Evolutionary conservation across 177 flowering plant genomes (phyloP).

Genomic region (Vitis hybrid): DNA sequence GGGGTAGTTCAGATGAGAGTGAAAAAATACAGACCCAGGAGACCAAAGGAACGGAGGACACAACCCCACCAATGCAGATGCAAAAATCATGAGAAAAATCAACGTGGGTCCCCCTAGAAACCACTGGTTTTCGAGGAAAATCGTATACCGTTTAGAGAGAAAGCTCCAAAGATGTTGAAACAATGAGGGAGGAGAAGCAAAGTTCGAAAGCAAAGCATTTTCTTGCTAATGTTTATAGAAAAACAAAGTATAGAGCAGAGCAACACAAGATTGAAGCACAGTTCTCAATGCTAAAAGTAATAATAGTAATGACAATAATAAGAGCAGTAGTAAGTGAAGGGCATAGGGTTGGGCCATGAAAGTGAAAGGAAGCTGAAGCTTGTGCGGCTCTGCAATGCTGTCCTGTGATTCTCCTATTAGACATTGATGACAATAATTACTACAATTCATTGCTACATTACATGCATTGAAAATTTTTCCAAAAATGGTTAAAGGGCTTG

Average conservation of each 20-base stretch:
- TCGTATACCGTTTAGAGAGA: background rate
- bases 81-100: background rate
- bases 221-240: constrained; percentile 18
- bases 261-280: constrained; percentile 18
- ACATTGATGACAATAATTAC: constrained; percentile 1
- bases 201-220: background rate
- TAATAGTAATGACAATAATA: constrained; percentile 21
- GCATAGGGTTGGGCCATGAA: constrained; percentile 6
- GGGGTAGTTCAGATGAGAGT: too few relatives aligned
- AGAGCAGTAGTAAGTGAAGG: constrained; percentile 19
- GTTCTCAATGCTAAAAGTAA: constrained; percentile 27
- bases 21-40: background rate
- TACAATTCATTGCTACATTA: background rate
- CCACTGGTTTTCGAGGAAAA: background rate
- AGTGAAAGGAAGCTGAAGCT: constrained; percentile 11
- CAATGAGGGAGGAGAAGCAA: background rate
- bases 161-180: background rate
- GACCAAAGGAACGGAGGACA: too few relatives aligned
- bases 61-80: too few relatives aligned
- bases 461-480: background rate
- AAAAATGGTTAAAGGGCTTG: background rate
- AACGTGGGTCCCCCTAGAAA: background rate
- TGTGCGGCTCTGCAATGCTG: background rate
- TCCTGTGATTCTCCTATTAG: background rate
- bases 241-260: constrained; percentile 19